phyloP scores from a whole-genome alignment of 75 land plant genomes.

The Selaginella tamariscina region DNA sequence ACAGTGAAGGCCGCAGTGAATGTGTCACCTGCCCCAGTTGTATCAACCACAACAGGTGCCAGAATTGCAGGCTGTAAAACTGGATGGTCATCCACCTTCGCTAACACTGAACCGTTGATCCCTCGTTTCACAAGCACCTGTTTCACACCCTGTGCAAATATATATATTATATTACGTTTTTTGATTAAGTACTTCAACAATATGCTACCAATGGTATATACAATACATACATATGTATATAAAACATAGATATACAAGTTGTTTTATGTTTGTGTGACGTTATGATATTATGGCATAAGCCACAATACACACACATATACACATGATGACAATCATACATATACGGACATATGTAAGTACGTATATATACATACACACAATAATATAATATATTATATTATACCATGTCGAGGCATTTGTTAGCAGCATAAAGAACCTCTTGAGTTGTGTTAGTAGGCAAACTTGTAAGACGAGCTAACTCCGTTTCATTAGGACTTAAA shows the following conservation, averaged over 20 bases:
- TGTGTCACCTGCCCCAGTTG: conserved; percentile 97
- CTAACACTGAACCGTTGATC: conserved; percentile 59
- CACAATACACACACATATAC: no score
- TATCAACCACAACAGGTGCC: conserved; percentile 63
- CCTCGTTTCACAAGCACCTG: conserved; percentile 88
- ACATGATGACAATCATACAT: no score
- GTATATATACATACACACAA: no score
- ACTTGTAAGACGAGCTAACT: conserved; percentile 63
- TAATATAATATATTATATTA: no score
- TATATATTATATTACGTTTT: no score
- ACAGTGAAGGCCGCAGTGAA: conserved; percentile 93
- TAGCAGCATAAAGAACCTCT: conserved; percentile 55
- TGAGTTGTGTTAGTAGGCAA: conserved; percentile 56
- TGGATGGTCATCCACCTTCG: conserved; percentile 52
- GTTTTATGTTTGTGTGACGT: no score
- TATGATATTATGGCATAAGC: no score
- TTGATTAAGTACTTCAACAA: no score
- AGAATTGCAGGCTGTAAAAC: conserved; percentile 56
- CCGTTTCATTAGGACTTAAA: conserved; percentile 91
- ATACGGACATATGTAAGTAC: no score
- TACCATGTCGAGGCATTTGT: conserved; percentile 63
- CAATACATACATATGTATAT: no score
- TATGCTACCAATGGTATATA: no score
- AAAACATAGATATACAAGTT: no score
- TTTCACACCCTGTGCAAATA: conserved; percentile 78